Conservation (phyloP, 2,329 filamentous ascomycete species). For the Fusarium compactum region DNA sequence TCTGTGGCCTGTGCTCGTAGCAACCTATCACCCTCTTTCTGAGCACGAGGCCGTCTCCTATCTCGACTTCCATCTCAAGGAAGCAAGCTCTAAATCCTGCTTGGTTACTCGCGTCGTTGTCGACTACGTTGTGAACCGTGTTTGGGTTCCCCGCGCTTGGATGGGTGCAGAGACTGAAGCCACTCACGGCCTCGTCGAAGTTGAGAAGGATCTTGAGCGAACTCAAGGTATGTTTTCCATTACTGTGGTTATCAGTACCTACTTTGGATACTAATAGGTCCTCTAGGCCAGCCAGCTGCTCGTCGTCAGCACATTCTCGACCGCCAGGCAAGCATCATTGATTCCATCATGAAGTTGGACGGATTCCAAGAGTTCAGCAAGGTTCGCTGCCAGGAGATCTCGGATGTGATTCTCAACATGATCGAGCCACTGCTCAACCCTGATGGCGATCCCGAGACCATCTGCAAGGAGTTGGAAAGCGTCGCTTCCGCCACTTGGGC, state of each 20-base stretch:
- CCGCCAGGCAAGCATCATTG: conserved; percentile 53
- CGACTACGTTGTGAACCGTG: conserved; percentile 57
- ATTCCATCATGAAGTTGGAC: conserved; percentile 54
- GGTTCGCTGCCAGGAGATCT: conserved; percentile 56
- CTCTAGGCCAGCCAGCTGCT: conserved; percentile 51
- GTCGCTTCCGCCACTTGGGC: conserved; percentile 59
- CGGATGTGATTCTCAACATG: conserved; percentile 54
- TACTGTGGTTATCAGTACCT: background rate
- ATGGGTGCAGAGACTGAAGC: conserved; percentile 53
- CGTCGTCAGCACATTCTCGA: conserved; percentile 57
- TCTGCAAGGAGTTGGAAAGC: conserved; percentile 57
- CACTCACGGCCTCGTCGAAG: conserved; percentile 52
- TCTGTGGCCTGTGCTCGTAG: conserved; percentile 54
- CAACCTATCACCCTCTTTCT: conserved; percentile 55
- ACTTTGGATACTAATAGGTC: conserved; percentile 17
- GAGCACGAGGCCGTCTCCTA: conserved; percentile 56
- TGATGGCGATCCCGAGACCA: conserved; percentile 50
- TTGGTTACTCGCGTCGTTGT: conserved; percentile 58
- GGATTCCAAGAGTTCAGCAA: conserved; percentile 49
- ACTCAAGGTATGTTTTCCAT: conserved; percentile 48
- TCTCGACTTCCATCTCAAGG: conserved; percentile 56
- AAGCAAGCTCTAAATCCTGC: conserved; percentile 56
- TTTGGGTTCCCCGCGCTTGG: conserved; percentile 57
- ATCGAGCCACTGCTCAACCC: conserved; percentile 57
- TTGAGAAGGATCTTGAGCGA: conserved; percentile 53